These are phyloP conservation scores for Penicillium griseofulvum DNA, from an alignment of 2,329 filamentous ascomycete genomes.

Conservation along the genomic window DNA sequence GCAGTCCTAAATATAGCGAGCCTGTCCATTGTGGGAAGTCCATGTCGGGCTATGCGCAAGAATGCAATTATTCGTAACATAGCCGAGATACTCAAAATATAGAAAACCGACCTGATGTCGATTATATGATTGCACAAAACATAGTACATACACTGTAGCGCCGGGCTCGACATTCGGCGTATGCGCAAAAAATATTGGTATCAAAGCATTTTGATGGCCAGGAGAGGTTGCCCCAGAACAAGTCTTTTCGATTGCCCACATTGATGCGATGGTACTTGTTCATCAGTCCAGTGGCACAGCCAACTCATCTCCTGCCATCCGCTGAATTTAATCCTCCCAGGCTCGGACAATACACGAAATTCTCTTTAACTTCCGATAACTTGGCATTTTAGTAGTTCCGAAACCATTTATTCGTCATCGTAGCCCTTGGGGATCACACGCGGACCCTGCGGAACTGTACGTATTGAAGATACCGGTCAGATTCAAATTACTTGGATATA, in stretches of 20 bases:
- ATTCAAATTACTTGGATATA: neutral
- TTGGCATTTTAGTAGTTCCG: constrained; percentile 7
- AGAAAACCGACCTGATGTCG: constrained; percentile 22
- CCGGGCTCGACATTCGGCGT: constrained; percentile 16
- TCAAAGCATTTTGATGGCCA: constrained; percentile 21
- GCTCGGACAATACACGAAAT: constrained; percentile 2
- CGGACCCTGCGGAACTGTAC: constrained; percentile 46
- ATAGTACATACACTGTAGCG: constrained; percentile 27
- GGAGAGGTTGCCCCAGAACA: constrained; percentile 4
- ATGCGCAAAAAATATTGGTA: constrained; percentile 25
- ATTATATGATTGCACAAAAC: constrained; percentile 24
- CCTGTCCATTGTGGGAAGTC: neutral
- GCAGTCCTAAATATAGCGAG: neutral
- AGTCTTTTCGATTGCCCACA: constrained; percentile 3
- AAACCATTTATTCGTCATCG: constrained; percentile 42
- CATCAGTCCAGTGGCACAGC: constrained; percentile 3
- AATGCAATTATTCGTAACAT: neutral
- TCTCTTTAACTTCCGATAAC: constrained; percentile 7
- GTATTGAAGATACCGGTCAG: constrained; percentile 13
- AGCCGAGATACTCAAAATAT: constrained; percentile 6
- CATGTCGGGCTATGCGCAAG: neutral
- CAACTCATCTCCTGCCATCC: constrained; percentile 7
- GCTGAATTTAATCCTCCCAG: constrained; percentile 7
- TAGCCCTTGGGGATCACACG: constrained; percentile 48
- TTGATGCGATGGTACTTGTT: constrained; percentile 1